Base-by-base conservation (phyloP, 2,329 filamentous ascomycete genomes). In the Fusarium pseudograminearum region DNA sequence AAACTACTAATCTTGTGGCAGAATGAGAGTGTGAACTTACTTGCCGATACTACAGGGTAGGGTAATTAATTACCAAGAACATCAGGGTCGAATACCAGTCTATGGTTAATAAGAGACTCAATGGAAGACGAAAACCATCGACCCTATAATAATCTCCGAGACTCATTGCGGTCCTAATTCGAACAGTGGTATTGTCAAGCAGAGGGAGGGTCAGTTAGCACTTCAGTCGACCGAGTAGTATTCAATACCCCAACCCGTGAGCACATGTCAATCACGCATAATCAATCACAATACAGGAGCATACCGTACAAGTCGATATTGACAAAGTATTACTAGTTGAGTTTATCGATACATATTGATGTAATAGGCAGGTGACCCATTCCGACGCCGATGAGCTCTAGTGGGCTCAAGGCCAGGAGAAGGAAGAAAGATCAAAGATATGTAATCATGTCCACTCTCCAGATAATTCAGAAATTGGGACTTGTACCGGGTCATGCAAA, bases 321-420 rank as follows among this genome's bases (percentile, higher is more conserved):
- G 58, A 50, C 22, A 45, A 57, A 51, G 53, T 65, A 57, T 73
- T 74, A 74, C 66, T 73, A 68, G 46, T 69, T 51, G 57, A 68
- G 33, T 61, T 52, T 70, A 63, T 69, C 71, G 44, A 69, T 67
- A 65, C 57, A 42, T 36, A 31, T n/a, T 41, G 22, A 26, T 18
- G 30, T 40, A 36, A 50, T 24, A 20, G 50, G 50, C 33, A 24
- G 40, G 11, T 46, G n/a, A 41, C 31, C 33, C 48, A 18, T 36
- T 50, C 30, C 24, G 45, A 51, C 31, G 42, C 54, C 34, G 48
- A 47, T n/a, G 53, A 44, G 31, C 56, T 55, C 52, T 11, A 34
- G 31, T 14, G 12, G n/a, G 36, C 22, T 26, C 44, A 45, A 52
- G 22, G 16, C 15, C 38, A 66, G 48, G 41, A 51, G 48, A 51